A percentile compares a stretch with the other conserved stretches of the same genome.
Evolutionary conservation across 2,329 filamentous ascomycete species (phyloP).

Genomic region (Arthrobotrys iridis): DNA sequence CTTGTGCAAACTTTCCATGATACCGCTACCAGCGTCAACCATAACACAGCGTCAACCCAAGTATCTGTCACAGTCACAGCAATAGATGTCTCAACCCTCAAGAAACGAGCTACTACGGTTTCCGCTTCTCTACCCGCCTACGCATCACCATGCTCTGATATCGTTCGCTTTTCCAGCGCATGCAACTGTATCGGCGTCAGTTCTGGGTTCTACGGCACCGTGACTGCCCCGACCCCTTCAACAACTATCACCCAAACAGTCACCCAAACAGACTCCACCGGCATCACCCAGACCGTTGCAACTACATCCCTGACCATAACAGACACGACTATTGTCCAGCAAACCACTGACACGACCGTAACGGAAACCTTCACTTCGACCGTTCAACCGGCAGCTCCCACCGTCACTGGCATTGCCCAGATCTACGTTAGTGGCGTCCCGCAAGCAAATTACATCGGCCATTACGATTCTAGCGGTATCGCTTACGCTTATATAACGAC

Average conservation of each 20-base stretch:
- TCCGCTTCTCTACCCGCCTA: no score
- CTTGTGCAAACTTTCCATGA: no score
- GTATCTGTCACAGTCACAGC: no score
- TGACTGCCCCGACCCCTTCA: neutral
- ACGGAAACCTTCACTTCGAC: neutral
- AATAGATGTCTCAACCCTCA: no score
- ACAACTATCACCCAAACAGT: slow-evolving; percentile 17
- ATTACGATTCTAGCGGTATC: neutral
- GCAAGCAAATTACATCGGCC: neutral
- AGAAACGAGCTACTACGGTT: no score
- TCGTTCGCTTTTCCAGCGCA: slow-evolving; percentile 24
- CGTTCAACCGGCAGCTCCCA: neutral
- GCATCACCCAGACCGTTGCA: neutral
- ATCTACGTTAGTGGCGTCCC: neutral
- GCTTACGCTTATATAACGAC: neutral
- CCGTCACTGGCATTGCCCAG: neutral
- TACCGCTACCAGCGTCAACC: no score
- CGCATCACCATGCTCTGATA: neutral
- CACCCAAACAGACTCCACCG: slow-evolving; percentile 5
- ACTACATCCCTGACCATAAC: slow-evolving; percentile 20
- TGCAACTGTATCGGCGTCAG: slow-evolving; percentile 23
- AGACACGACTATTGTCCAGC: neutral
- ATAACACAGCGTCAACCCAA: no score
- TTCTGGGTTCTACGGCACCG: neutral
- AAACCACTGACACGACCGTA: slow-evolving; percentile 4